Evolutionary conservation across 2,329 filamentous ascomycete species (phyloP).

Genomic region (Arthroderma uncinatum): DNA sequence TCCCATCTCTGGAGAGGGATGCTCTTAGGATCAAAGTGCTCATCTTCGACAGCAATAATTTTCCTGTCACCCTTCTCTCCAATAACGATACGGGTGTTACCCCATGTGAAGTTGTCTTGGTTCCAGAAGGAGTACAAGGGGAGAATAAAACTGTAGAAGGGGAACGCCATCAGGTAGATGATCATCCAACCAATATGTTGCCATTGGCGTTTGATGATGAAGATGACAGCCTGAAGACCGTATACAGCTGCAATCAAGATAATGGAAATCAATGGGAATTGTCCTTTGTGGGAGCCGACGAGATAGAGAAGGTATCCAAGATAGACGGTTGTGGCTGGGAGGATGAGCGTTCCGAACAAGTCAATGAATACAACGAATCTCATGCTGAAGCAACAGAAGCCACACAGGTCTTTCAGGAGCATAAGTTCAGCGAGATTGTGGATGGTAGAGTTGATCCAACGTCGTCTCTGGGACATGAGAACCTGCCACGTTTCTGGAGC

Average conservation of each 20-base stretch:
- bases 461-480: conserved; percentile 88
- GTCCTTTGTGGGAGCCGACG: conserved; percentile 56
- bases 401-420: conserved; percentile 83
- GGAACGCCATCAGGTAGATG: conserved; percentile 92
- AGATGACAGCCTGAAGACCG: conserved; percentile 89
- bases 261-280: conserved; percentile 77
- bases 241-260: conserved; percentile 85
- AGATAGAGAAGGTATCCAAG: conserved; percentile 77
- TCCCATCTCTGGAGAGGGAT: conserved; percentile 96
- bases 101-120: conserved; percentile 97
- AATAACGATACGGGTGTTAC: conserved; percentile 94
- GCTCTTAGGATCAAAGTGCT: conserved; percentile 78
- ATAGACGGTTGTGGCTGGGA: conserved; percentile 80
- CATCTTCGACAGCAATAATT: conserved; percentile 71
- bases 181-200: conserved; percentile 99
- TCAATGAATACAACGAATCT: conserved; percentile 92
- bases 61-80: conserved; percentile 87
- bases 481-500: conserved; percentile 92
- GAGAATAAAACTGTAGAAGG: conserved; percentile 81
- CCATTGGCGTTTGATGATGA: conserved; percentile 95
- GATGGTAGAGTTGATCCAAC: conserved; percentile 98
- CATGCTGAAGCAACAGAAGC: conserved; percentile 99
- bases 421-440: conserved; percentile 91
- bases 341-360: conserved; percentile 80
- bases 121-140: conserved; percentile 99